phyloP scores from a whole-genome alignment of 1,139 yeast species.

The Wickerhamomyces sp. region DNA sequence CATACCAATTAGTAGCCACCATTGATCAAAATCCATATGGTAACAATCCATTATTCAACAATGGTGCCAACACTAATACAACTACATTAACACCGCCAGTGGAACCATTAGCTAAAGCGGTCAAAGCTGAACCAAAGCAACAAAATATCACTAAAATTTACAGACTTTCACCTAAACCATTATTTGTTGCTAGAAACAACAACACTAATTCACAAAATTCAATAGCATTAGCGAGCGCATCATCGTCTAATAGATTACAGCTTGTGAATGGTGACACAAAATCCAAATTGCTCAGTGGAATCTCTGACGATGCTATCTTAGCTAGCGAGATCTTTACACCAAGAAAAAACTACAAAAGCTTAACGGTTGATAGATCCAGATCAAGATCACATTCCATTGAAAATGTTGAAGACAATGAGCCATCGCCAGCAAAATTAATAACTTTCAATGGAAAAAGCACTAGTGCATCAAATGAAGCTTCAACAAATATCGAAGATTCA shows the following conservation, averaged over 20 bases:
- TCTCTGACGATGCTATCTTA: conserved; percentile 63
- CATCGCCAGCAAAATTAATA: conserved; percentile 11
- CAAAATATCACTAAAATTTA: conserved; percentile 60
- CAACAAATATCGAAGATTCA: not conserved
- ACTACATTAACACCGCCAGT: conserved; percentile 28
- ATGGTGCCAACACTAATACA: conserved; percentile 19
- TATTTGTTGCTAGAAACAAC: conserved; percentile 24
- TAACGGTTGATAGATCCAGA: conserved; percentile 45
- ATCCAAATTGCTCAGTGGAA: conserved; percentile 28
- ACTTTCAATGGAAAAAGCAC: conserved; percentile 17
- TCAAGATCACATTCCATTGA: conserved; percentile 1
- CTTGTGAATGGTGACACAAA: conserved; percentile 17
- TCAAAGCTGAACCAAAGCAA: conserved; percentile 46
- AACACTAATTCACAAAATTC: conserved; percentile 1
- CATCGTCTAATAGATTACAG: conserved; percentile 23
- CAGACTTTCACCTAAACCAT: conserved; percentile 41
- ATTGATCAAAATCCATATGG: conserved; percentile 71
- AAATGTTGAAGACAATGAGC: conserved; percentile 14
- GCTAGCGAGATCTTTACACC: conserved; percentile 74
- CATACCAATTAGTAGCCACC: conserved; percentile 37
- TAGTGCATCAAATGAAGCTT: conserved; percentile 2
- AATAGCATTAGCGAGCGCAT: conserved; percentile 23
- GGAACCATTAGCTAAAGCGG: conserved; percentile 53
- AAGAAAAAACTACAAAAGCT: conserved; percentile 49
- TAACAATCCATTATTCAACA: conserved; percentile 54